Evolutionary conservation across 108 stramenopile species (phyloP).

Genomic region (Mediolabrus comicus): DNA sequence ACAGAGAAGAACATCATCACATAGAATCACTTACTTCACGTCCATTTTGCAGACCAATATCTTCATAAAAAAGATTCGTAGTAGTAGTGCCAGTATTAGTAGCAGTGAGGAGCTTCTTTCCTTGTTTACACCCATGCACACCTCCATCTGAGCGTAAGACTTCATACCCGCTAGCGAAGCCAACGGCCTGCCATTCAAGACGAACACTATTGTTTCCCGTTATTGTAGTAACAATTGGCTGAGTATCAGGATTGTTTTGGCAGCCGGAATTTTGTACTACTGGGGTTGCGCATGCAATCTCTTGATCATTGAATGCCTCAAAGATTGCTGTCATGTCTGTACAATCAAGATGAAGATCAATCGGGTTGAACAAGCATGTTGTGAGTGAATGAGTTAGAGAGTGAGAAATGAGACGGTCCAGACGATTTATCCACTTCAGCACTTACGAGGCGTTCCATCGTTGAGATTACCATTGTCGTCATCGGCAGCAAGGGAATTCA

Average conservation of each 20-base stretch:
- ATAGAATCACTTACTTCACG: conserved; percentile 10
- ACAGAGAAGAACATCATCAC: no score
- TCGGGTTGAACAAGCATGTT: no score
- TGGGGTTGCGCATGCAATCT: conserved; percentile 9
- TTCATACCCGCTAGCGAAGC: conserved; percentile 7
- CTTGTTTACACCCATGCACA: conserved; percentile 4
- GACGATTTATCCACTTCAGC: conserved; percentile 18
- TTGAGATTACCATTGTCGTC: conserved; percentile 21
- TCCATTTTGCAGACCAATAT: conserved; percentile 18
- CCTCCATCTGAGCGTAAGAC: conserved; percentile 27
- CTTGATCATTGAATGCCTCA: no score
- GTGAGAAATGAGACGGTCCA: no score
- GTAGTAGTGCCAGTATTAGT: not conserved
- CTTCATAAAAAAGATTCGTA: not conserved
- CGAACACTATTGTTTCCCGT: conserved; percentile 14
- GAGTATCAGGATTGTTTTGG: not conserved
- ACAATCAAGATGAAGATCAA: no score
- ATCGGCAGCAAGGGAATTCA: conserved; percentile 13
- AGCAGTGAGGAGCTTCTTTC: conserved; percentile 5
- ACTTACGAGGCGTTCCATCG: conserved; percentile 32
- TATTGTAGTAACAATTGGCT: conserved; percentile 1
- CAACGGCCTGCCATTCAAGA: conserved; percentile 10
- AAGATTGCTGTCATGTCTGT: no score
- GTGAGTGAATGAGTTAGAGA: no score
- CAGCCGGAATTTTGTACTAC: conserved; percentile 19